Conservation (phyloP, 495 filamentous ascomycete species). For the Hypoxylon subgilvum region DNA sequence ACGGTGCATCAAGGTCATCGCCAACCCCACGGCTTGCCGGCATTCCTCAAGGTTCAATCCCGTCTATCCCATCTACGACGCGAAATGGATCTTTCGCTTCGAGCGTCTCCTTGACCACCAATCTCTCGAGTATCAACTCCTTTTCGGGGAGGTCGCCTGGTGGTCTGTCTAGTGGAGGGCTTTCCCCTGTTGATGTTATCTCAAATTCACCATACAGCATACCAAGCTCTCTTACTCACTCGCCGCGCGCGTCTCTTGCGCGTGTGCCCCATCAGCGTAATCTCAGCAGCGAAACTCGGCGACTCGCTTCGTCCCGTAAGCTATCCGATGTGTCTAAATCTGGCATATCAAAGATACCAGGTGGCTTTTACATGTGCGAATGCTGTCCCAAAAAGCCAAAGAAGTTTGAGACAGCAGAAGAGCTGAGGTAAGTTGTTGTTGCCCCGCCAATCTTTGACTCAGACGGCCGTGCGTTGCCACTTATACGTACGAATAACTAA, state of each 20-base stretch:
- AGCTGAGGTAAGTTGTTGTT: slow-evolving; percentile 74
- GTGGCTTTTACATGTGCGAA: slow-evolving; percentile 79
- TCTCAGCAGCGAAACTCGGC: slow-evolving; percentile 50
- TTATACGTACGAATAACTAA: slow-evolving; percentile 15
- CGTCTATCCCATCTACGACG: slow-evolving; percentile 73
- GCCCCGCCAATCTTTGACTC: not conserved
- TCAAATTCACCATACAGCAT: slow-evolving; percentile 64
- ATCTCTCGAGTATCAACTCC: slow-evolving; percentile 73
- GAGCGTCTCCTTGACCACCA: slow-evolving; percentile 68
- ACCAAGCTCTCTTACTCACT: slow-evolving; percentile 65
- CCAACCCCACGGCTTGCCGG: slow-evolving; percentile 64
- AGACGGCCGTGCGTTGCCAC: not conserved
- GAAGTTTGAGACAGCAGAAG: slow-evolving; percentile 87
- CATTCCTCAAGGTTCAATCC: slow-evolving; percentile 69
- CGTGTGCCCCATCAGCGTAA: slow-evolving; percentile 57
- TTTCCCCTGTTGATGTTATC: slow-evolving; percentile 58
- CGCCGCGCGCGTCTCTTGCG: slow-evolving; percentile 59
- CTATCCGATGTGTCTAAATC: slow-evolving; percentile 53
- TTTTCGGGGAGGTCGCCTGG: slow-evolving; percentile 77
- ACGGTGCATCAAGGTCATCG: slow-evolving; percentile 63
- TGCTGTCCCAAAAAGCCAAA: slow-evolving; percentile 99
- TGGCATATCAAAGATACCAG: slow-evolving; percentile 51
- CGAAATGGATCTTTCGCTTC: slow-evolving; percentile 80
- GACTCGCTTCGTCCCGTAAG: slow-evolving; percentile 55
- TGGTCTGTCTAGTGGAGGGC: slow-evolving; percentile 68